Base-by-base conservation (phyloP, 2,329 filamentous ascomycete genomes). In the Chaetomium globosum region DNA sequence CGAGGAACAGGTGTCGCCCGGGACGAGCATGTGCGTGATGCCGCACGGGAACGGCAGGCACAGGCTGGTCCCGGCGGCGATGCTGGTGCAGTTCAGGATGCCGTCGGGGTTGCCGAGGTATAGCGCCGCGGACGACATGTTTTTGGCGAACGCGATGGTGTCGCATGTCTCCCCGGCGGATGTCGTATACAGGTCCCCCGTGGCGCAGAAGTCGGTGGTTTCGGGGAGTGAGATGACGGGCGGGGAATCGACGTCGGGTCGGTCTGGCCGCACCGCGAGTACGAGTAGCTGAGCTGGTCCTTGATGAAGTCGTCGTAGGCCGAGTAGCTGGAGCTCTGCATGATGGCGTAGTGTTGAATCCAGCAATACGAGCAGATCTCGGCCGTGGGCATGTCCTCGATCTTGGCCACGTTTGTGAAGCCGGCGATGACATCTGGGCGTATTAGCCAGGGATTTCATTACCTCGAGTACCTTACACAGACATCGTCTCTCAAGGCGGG, bases 351-450 rank as follows among this genome's bases (percentile, higher is more conserved):
- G 9, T 23, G 54, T n/a, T 56, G 8, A 10, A 39, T 4, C n/a
- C 43, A 56, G 33, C 54, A 56, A 13, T 19, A 43, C n/a, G 54
- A 56, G 33, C 54, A 56, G 33, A 56, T 39, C 33, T 56, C 33
- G 10, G 33, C 6, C 4, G 33, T 39, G 33, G 54, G 33, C 54
- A 56, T 56, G 21, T 43, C 33, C 10, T 28, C 3, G 21, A 16
- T 16, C 5, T 4, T 43, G n/a, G 23, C 33, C 4, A 56, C 54
- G 8, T n/a, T 9, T 3, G 54, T 26, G 33, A 56, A 56, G 30
- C 2, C 52, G 30, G 21, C n/a, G 31, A 55, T 55, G 30, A n/a
- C 30, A 10, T 55, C 52, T 55, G 21, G 2, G 7, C 3, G n/a
- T 4, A 31, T 31, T 36, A 9, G 52, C 19, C 13, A n/a, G 28